Evolutionary conservation across 345 rosid genomes (phyloP).

Genomic region (Rhodamnia argentea): DNA sequence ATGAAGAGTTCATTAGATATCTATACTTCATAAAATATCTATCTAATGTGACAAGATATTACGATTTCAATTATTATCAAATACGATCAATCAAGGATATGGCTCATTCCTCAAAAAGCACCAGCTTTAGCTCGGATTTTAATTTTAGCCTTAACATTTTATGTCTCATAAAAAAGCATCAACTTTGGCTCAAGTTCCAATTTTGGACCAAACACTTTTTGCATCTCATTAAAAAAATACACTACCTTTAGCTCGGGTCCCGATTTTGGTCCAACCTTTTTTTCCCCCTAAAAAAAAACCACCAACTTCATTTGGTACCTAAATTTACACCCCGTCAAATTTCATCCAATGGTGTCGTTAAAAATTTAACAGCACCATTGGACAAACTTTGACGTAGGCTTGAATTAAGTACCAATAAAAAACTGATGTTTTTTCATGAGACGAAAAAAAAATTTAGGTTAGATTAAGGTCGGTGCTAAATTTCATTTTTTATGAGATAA

Average conservation of each 20-base stretch:
- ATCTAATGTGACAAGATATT: background rate
- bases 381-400: background rate
- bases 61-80: background rate
- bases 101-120: background rate
- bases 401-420: background rate
- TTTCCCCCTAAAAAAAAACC: background rate
- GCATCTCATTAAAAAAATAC: background rate
- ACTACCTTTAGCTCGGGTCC: background rate
- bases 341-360: background rate
- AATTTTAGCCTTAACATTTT: background rate
- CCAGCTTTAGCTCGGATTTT: background rate
- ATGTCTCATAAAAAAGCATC: background rate
- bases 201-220: background rate
- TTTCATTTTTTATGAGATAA: background rate
- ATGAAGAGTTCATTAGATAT: background rate
- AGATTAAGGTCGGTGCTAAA: background rate
- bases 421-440: accelerated
- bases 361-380: background rate
- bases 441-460: background rate
- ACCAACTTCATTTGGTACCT: background rate
- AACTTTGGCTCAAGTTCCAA: background rate
- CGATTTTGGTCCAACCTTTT: accelerated
- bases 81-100: background rate
- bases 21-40: background rate
- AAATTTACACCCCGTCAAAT: background rate